Percentiles rank a stretch among this genome's conserved stretches.
Evolutionary conservation across 148 eudicot species (phyloP).

Genomic region (Cornus florida): DNA sequence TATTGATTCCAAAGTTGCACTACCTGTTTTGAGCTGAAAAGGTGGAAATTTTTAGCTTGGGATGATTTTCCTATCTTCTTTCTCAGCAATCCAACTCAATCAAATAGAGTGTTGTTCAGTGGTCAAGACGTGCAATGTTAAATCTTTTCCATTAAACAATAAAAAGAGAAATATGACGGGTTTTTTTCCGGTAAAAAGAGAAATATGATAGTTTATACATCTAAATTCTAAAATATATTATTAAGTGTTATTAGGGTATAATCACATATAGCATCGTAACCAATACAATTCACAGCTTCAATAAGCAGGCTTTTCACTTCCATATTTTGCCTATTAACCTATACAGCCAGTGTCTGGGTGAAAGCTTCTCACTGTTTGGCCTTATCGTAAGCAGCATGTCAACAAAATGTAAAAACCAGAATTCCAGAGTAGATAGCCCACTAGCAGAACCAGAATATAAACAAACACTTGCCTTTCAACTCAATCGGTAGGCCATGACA

Average conservation of each 20-base stretch:
- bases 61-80: background rate
- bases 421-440: background rate
- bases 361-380: no score
- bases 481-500: constrained; percentile 99
- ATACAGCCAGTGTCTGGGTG: no score
- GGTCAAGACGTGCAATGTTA: background rate
- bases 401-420: background rate
- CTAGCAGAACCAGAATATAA: constrained; percentile 11
- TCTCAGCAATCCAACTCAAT: background rate
- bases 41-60: background rate
- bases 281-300: background rate
- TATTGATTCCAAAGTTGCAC: background rate
- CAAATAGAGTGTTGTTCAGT: background rate
- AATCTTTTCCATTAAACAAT: background rate
- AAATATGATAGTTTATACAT: no score
- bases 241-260: background rate
- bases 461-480: constrained; percentile 71
- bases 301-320: background rate
- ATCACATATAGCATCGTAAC: background rate
- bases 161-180: no score
- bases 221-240: no score
- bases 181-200: no score
- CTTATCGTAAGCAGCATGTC: constrained; percentile 1
- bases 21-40: background rate
- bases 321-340: no score